Conservation (phyloP, 257 asterid species). For the Nicotiana knightiana region DNA sequence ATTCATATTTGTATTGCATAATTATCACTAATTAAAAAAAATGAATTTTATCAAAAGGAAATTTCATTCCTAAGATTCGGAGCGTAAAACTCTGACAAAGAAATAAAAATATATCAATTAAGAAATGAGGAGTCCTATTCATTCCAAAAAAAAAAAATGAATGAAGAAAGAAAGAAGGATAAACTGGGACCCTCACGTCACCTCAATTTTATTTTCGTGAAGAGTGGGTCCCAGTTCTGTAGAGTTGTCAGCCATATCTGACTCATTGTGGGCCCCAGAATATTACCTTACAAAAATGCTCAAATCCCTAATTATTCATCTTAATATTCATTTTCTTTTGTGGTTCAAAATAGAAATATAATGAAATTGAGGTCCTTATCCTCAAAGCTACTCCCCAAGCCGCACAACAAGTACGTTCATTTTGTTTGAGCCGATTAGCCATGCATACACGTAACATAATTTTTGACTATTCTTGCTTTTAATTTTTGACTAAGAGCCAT, state of each 20-base stretch:
- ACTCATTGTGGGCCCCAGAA: neutral
- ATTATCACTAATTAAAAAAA: too few species aligned
- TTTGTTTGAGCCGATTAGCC: neutral
- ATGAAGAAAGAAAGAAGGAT: too few species aligned
- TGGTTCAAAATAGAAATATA: neutral
- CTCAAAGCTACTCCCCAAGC: neutral
- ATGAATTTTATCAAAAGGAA: too few species aligned
- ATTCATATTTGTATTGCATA: too few species aligned
- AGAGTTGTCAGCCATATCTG: neutral
- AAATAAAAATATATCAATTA: too few species aligned
- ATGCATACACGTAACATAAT: neutral
- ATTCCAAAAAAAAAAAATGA: too few species aligned
- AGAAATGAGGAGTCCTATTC: too few species aligned
- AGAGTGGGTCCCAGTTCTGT: neutral
- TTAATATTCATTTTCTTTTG: neutral
- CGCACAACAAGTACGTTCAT: neutral
- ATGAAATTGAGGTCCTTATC: neutral
- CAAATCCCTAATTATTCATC: neutral
- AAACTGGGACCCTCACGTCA: too few species aligned
- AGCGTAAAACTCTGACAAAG: too few species aligned
- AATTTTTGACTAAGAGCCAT: neutral
- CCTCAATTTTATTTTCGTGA: too few species aligned
- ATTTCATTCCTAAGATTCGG: too few species aligned
- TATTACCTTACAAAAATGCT: neutral
- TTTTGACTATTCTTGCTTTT: neutral